These are phyloP conservation scores for Hericium coralloides DNA, from an alignment of 768 basidiomycete genomes.

Conservation along the genomic window DNA sequence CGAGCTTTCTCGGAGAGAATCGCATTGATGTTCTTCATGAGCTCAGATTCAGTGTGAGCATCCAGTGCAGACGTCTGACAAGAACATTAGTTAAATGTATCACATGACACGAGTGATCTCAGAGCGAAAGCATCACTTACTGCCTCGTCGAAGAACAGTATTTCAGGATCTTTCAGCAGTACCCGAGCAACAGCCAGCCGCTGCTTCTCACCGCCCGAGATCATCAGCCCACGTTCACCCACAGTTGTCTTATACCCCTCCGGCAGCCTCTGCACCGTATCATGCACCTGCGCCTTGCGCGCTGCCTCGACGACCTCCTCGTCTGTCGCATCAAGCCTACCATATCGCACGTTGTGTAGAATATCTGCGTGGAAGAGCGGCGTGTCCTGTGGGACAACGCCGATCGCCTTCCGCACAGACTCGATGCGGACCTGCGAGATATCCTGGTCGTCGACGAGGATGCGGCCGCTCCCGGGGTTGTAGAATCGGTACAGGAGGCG, in stretches of 20 bases:
- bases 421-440: constrained; percentile 63
- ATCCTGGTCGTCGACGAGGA: constrained; percentile 84
- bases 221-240: constrained; percentile 95
- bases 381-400: constrained; percentile 97
- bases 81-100: constrained; percentile 2
- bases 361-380: constrained; percentile 95
- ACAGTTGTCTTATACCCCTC: constrained; percentile 87
- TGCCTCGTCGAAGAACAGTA: constrained; percentile 97
- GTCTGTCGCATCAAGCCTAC: constrained; percentile 77
- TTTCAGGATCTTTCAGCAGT: constrained; percentile 88
- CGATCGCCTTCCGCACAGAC: constrained; percentile 66
- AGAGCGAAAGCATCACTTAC: constrained; percentile 35
- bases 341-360: constrained; percentile 93
- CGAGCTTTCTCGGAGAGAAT: constrained; percentile 68
- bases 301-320: constrained; percentile 84
- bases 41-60: constrained; percentile 86
- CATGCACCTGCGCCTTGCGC: constrained; percentile 78
- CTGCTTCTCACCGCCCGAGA: constrained; percentile 98
- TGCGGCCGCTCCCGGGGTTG: constrained; percentile 71
- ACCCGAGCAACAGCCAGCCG: constrained; percentile 89
- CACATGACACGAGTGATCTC: neutral
- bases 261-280: constrained; percentile 70
- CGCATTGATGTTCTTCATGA: constrained; percentile 89
- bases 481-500: constrained; percentile 94
- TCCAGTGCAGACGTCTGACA: constrained; percentile 89